A percentile compares a stretch with the other conserved stretches of the same genome.
Evolutionary conservation across 805 yeast genomes (phyloP).

Genomic region (Grigorovia yakushimaensis): DNA sequence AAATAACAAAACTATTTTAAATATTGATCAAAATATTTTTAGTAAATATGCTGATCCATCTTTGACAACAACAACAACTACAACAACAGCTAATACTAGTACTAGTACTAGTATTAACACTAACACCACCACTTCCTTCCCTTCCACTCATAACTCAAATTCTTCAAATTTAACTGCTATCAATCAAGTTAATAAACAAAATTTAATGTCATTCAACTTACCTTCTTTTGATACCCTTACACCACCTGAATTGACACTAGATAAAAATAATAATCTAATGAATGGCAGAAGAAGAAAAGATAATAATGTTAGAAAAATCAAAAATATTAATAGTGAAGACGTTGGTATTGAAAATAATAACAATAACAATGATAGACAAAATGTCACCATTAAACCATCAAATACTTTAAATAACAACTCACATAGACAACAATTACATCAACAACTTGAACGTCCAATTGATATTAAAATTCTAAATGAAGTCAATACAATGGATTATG

Average conservation of each 20-base stretch:
- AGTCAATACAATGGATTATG: neutral
- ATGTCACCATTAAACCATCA: neutral
- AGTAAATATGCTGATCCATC: conserved; percentile 29
- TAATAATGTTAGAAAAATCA: neutral
- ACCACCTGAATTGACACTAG: neutral
- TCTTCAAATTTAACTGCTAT: no score
- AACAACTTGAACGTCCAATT: neutral
- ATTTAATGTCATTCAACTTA: neutral
- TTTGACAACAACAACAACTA: conserved; percentile 22
- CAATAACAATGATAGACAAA: neutral
- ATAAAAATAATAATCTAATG: neutral
- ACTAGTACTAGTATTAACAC: neutral
- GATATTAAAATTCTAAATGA: neutral
- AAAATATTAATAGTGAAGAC: neutral
- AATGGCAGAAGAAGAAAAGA: neutral
- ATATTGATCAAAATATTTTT: conserved; percentile 10
- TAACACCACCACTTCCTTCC: neutral
- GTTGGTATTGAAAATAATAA: no score
- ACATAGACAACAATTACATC: neutral
- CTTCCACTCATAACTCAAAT: no score
- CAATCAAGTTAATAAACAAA: neutral
- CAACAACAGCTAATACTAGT: conserved; percentile 16
- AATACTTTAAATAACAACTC: neutral
- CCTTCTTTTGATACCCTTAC: neutral
- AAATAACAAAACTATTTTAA: neutral